Conservation (phyloP, 768 basidiomycete species). For the Tylopilus sp. region DNA sequence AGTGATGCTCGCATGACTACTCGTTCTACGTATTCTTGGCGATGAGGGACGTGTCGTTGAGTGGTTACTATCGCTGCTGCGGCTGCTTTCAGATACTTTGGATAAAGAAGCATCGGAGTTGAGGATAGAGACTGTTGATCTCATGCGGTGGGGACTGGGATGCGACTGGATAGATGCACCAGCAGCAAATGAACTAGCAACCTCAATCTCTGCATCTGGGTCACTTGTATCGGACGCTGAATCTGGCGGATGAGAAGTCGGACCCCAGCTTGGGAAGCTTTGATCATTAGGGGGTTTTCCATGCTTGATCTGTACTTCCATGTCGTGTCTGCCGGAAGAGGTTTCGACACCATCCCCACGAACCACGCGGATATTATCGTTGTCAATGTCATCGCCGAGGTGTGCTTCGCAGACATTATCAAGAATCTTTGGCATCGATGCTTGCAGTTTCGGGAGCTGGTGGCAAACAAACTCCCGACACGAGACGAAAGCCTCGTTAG, state of each 20-base stretch:
- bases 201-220: slow-evolving; percentile 2
- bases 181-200: slow-evolving; percentile 5
- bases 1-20: slow-evolving; percentile 57
- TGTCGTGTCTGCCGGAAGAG: slow-evolving; percentile 37
- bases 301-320: slow-evolving; percentile 36
- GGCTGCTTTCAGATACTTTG: slow-evolving; percentile 9
- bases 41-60: slow-evolving; percentile 39
- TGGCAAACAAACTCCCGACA: slow-evolving; percentile 67
- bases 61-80: slow-evolving; percentile 8
- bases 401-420: slow-evolving; percentile 52
- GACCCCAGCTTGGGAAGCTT: slow-evolving; percentile 55
- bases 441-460: slow-evolving; percentile 52
- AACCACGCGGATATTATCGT: slow-evolving; percentile 62
- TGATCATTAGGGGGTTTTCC: slow-evolving; percentile 30
- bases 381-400: slow-evolving; percentile 70
- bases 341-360: slow-evolving; percentile 69
- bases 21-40: slow-evolving; percentile 45
- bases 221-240: slow-evolving; percentile 1
- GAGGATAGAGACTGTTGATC: slow-evolving; percentile 31
- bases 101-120: slow-evolving; percentile 15
- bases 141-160: slow-evolving; percentile 26
- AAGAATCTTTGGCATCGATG: slow-evolving; percentile 48
- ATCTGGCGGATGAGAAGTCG: slow-evolving; percentile 2
- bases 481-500: slow-evolving; percentile 65
- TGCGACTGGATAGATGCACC: slow-evolving; percentile 11